A percentile compares a stretch with the other conserved stretches of the same genome.
These are phyloP conservation scores for Nannizzia gypsea DNA, from an alignment of 2,329 filamentous ascomycete genomes.

Conservation along the genomic window DNA sequence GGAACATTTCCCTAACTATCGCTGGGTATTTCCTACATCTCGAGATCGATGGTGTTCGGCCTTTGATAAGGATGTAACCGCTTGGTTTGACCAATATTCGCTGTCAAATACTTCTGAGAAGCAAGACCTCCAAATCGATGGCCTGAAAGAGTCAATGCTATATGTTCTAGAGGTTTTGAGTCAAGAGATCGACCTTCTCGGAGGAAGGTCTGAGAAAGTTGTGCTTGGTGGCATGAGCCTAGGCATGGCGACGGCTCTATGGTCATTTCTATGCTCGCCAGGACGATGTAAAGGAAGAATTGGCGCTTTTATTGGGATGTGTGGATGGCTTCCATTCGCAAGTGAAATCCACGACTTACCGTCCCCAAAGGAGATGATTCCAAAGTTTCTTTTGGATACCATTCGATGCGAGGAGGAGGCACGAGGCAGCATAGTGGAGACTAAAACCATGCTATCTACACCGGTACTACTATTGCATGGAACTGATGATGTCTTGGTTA, in stretches of 20 bases:
- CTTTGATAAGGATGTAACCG: slow-evolving; percentile 37
- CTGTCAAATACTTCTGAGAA: slow-evolving; percentile 26
- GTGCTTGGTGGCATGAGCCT: slow-evolving; percentile 41
- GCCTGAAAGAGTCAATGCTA: slow-evolving; percentile 29
- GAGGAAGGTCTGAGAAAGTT: slow-evolving; percentile 19
- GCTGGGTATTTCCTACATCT: slow-evolving; percentile 40
- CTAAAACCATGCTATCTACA: slow-evolving; percentile 20
- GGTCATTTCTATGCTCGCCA: slow-evolving; percentile 26
- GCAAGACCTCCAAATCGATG: slow-evolving; percentile 29
- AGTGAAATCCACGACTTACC: neutral
- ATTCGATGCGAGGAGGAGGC: slow-evolving; percentile 5
- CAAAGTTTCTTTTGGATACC: neutral
- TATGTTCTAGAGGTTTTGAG: slow-evolving; percentile 28
- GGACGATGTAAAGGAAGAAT: slow-evolving; percentile 19
- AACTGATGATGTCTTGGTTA: slow-evolving; percentile 37
- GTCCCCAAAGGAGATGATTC: neutral
- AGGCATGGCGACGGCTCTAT: slow-evolving; percentile 36
- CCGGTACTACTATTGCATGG: slow-evolving; percentile 38
- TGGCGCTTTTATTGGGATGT: slow-evolving; percentile 39
- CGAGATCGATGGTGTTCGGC: slow-evolving; percentile 26
- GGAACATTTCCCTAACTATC: slow-evolving; percentile 22
- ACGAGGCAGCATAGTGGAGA: neutral
- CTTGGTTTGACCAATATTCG: slow-evolving; percentile 41
- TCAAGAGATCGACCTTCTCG: slow-evolving; percentile 26
- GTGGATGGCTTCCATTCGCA: slow-evolving; percentile 43